Evolutionary conservation across 306 rosid genomes (phyloP).

Genomic region (Oemleria cerasiformis): DNA sequence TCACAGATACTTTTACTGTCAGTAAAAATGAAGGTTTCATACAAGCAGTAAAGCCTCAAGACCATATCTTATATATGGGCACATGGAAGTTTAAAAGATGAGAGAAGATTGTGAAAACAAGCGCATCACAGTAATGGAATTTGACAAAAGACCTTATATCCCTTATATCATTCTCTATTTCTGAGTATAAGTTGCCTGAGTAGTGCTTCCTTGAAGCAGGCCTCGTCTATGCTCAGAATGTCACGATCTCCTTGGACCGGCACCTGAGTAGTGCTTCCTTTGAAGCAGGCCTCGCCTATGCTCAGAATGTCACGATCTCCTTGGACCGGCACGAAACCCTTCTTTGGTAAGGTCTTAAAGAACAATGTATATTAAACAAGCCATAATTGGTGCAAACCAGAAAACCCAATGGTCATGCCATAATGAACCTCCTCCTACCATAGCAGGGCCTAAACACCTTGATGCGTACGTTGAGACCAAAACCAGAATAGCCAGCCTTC

Average conservation of each 20-base stretch:
- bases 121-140: too few relatives aligned
- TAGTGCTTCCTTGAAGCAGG: background rate
- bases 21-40: background rate
- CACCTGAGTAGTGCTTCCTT: background rate
- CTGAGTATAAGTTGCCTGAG: too few relatives aligned
- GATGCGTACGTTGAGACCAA: constrained; percentile 61
- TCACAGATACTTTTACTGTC: background rate
- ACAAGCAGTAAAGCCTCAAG: background rate
- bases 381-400: constrained; percentile 58
- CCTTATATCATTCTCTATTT: too few relatives aligned
- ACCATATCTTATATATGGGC: background rate
- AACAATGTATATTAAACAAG: constrained; percentile 39
- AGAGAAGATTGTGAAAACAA: background rate
- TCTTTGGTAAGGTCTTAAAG: constrained; percentile 13
- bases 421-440: constrained; percentile 39
- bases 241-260: background rate
- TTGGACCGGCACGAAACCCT: background rate
- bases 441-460: constrained; percentile 57
- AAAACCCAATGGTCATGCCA: constrained; percentile 71
- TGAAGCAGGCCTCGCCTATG: background rate
- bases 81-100: background rate
- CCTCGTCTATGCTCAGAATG: background rate
- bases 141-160: too few relatives aligned
- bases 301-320: background rate
- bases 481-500: constrained; percentile 45